Evolutionary conservation across 2,329 filamentous ascomycete species (phyloP).

Genomic region (Neofusicoccum parvum): DNA sequence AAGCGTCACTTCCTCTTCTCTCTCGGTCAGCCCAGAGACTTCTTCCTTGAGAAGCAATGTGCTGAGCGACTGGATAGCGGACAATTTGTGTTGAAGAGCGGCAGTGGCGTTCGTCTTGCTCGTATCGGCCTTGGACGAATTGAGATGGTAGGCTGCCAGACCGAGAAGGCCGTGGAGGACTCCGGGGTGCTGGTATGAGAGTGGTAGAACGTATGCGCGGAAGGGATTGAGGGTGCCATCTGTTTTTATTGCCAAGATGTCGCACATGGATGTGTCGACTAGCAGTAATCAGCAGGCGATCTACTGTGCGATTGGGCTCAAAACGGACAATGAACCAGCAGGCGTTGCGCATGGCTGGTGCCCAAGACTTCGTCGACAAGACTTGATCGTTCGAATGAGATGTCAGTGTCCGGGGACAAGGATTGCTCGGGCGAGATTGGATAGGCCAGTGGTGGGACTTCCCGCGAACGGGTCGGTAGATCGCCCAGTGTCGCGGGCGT

Average conservation of each 20-base stretch:
- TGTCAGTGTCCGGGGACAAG: neutral
- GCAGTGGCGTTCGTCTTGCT: slow-evolving; percentile 16
- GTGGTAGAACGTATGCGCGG: slow-evolving; percentile 23
- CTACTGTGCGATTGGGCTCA: neutral
- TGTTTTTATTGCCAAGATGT: slow-evolving; percentile 16
- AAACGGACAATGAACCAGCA: slow-evolving; percentile 5
- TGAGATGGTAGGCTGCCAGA: slow-evolving; percentile 24
- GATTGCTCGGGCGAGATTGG: neutral
- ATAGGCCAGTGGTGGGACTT: neutral
- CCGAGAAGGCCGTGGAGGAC: slow-evolving; percentile 23
- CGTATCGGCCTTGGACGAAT: slow-evolving; percentile 9
- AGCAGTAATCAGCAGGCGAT: neutral
- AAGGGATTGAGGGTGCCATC: slow-evolving; percentile 22
- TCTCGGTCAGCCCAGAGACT: slow-evolving; percentile 19
- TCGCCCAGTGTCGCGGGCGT: neutral
- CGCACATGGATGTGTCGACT: slow-evolving; percentile 24
- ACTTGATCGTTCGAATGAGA: neutral
- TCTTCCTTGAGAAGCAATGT: slow-evolving; percentile 26
- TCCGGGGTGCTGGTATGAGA: slow-evolving; percentile 22
- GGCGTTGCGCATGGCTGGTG: slow-evolving; percentile 17
- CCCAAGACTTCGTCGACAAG: neutral
- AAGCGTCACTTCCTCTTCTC: slow-evolving; percentile 25
- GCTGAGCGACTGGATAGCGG: slow-evolving; percentile 24
- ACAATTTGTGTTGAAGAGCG: slow-evolving; percentile 23
- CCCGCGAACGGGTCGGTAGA: neutral